These are phyloP conservation scores for Geranium brycei DNA, from an alignment of 345 rosid genomes.

Conservation along the genomic window DNA sequence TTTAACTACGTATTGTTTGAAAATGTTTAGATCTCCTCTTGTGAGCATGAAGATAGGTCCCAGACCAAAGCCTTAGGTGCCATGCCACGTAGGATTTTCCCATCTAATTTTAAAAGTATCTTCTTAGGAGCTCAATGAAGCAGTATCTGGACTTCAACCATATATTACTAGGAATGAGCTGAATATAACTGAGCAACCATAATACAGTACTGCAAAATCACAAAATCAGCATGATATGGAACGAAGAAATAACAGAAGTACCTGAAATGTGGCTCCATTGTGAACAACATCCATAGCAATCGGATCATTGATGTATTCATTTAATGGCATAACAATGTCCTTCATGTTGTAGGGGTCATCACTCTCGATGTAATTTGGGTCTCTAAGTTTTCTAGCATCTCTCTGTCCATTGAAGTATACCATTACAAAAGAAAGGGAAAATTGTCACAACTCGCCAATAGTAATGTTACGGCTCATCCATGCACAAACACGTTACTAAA, in stretches of 20 bases:
- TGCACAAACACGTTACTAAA: too few relatives aligned
- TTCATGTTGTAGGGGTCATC: constrained; percentile 63
- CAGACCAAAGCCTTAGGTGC: too few relatives aligned
- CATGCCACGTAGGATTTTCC: too few relatives aligned
- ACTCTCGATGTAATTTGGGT: constrained; percentile 23
- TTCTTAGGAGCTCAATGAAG: too few relatives aligned
- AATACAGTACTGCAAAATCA: background rate
- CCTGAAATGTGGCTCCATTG: constrained; percentile 95
- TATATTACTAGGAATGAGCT: background rate
- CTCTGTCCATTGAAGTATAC: constrained; percentile 30
- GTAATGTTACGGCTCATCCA: too few relatives aligned
- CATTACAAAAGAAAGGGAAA: too few relatives aligned
- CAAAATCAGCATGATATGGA: background rate
- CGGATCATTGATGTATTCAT: constrained; percentile 53
- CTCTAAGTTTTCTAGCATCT: constrained; percentile 48
- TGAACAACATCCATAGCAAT: constrained; percentile 72
- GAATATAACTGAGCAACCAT: background rate
- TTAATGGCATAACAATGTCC: constrained; percentile 75
- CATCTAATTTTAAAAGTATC: too few relatives aligned
- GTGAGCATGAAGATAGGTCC: too few relatives aligned
- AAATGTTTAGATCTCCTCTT: too few relatives aligned
- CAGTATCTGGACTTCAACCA: background rate
- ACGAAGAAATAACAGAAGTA: constrained; percentile 10
- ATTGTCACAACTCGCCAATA: too few relatives aligned
- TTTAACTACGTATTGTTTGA: too few relatives aligned